Evolutionary conservation across 2,329 filamentous ascomycete species (phyloP).

Genomic region (Anisogramma anomala): DNA sequence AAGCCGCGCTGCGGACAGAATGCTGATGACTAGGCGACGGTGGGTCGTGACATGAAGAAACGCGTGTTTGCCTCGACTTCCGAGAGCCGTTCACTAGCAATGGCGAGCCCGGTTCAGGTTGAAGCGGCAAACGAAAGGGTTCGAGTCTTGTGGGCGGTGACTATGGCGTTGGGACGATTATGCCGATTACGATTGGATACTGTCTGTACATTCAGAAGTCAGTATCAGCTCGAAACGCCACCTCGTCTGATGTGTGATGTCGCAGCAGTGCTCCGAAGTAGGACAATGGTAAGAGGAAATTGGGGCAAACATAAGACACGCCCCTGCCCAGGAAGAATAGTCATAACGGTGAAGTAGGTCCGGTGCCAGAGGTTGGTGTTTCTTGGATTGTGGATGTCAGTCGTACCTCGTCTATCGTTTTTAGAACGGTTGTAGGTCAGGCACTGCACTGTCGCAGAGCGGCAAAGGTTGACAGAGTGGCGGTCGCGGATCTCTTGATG

Average conservation of each 20-base stretch:
- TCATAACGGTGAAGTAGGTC: neutral
- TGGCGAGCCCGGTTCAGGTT: neutral
- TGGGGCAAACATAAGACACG: constrained; percentile 7
- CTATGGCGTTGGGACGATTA: constrained; percentile 12
- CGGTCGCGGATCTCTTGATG: neutral
- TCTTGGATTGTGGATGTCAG: neutral
- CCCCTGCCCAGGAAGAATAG: neutral
- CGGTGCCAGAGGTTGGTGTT: neutral
- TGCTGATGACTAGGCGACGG: constrained; percentile 28
- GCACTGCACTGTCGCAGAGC: neutral
- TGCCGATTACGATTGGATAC: constrained; percentile 8
- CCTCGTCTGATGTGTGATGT: constrained; percentile 17
- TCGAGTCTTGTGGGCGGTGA: constrained; percentile 1
- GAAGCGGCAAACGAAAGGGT: constrained; percentile 4
- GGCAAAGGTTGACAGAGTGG: neutral
- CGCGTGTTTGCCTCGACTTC: constrained; percentile 3
- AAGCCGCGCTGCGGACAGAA: constrained; percentile 39
- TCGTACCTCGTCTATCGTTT: neutral
- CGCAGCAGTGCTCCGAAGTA: constrained; percentile 5
- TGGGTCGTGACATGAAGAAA: constrained; percentile 29
- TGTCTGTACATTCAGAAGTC: constrained; percentile 4
- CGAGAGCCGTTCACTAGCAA: neutral
- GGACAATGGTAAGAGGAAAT: constrained; percentile 9
- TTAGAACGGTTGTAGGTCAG: neutral
- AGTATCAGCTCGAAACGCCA: constrained; percentile 16